These are phyloP conservation scores for Acer negundo DNA, from an alignment of 345 rosid species.

Conservation along the genomic window DNA sequence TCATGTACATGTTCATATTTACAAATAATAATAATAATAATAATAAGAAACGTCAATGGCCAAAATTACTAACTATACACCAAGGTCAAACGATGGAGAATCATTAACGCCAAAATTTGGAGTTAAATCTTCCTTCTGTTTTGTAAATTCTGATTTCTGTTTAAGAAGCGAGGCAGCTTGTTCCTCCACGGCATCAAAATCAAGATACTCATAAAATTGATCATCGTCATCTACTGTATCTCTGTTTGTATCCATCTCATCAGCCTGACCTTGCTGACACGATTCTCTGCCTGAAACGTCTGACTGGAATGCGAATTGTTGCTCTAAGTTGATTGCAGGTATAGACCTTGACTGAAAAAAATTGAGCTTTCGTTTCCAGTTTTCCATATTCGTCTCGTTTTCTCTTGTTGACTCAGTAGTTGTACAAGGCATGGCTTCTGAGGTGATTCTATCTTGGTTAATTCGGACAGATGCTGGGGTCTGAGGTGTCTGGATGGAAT, in stretches of 20 bases:
- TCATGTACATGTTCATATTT: neutral
- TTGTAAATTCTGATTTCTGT: constrained; percentile 34
- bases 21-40: neutral
- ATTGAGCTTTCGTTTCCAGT: constrained; percentile 56
- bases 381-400: constrained; percentile 35
- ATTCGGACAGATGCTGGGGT: constrained; percentile 26
- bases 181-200: constrained; percentile 87
- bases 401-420: constrained; percentile 19
- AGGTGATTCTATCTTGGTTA: constrained; percentile 30
- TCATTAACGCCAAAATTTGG: constrained; percentile 27
- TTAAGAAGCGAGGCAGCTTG: constrained; percentile 66
- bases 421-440: constrained; percentile 26
- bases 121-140: constrained; percentile 32
- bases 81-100: constrained; percentile 91
- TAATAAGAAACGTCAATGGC: neutral
- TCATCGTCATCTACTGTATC: constrained; percentile 52
- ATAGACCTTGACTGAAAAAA: constrained; percentile 40
- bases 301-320: constrained; percentile 36
- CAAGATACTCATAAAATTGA: constrained; percentile 68
- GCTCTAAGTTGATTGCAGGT: constrained; percentile 61
- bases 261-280: constrained; percentile 26
- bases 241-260: constrained; percentile 12
- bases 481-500: constrained; percentile 44
- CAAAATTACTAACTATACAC: constrained; percentile 46
- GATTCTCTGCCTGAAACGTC: constrained; percentile 29